Evolutionary conservation across 2,329 filamentous ascomycete genomes (phyloP), one percentile per base, ranked within the genome.

Genomic region (Endoconidiophora laricicola): DNA sequence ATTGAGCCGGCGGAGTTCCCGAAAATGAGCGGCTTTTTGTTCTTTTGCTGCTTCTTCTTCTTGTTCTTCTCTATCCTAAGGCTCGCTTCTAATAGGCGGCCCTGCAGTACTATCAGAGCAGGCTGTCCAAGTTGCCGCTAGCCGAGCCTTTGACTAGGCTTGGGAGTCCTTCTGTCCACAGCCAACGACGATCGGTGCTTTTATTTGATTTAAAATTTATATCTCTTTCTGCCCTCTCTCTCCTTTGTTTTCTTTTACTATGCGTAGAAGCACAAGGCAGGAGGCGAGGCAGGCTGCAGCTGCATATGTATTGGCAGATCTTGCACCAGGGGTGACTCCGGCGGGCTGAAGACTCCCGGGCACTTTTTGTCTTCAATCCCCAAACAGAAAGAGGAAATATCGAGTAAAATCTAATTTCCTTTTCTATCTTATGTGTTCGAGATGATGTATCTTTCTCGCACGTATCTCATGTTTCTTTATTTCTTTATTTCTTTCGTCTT

Each of bases 1-100:
- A 36, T 40, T 47, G n/a, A 48, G 49, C 16, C 47, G 26, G 41
- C 39, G 47, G 39, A 43, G 41, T 23, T 23, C 24, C 14, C 5
- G 41, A 43, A 43, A 33, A 29, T 26, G 48, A 49, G 16, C 22
- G 6, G 16, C 23, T 41, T 36, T 37, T 24, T 42, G 26, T 44
- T 47, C 18, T 40, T 42, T 46, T 40, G n/a, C 23, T n/a, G 26
- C 14, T 26, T 16, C 18, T 39, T 44, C 39, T 43, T 46, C 46
- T 29, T 37, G 12, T 26, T 49, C 9, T 40, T n/a, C 10, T 40
- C 6, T 14, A 16, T 40, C n/a, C n/a, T 6, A 7, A 16, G n/a
- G 7, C 20, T 40, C 20, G n/a, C 38, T 40, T 40, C n/a, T 29
- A 29, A 45, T 23, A 45, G 43, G 14, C 23, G n/a, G 10, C 23